Conservation (phyloP, 495 filamentous ascomycete genomes). For the Xylona heveae region DNA sequence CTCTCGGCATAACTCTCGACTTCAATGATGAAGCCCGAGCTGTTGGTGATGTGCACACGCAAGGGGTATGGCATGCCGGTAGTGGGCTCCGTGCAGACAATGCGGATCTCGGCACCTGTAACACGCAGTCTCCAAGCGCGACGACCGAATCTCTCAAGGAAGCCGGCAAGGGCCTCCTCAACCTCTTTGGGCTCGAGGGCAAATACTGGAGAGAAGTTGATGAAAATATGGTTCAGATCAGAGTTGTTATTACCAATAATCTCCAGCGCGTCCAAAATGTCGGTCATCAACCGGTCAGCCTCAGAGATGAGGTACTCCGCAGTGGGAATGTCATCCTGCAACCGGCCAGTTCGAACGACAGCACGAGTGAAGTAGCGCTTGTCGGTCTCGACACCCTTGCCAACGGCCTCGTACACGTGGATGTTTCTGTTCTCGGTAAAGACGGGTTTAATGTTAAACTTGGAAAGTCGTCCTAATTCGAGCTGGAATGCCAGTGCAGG, state of each 20-base stretch:
- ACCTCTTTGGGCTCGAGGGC: constrained; percentile 77
- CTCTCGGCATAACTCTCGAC: constrained; percentile 94
- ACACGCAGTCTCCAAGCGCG: constrained; percentile 93
- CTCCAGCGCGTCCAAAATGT: constrained; percentile 92
- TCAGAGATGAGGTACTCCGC: constrained; percentile 96
- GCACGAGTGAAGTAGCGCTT: constrained; percentile 97
- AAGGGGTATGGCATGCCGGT: constrained; percentile 81
- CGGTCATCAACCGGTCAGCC: constrained; percentile 87
- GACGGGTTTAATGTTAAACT: constrained; percentile 92
- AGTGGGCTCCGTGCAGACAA: constrained; percentile 76
- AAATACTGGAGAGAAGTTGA: constrained; percentile 95
- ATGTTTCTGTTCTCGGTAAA: constrained; percentile 99
- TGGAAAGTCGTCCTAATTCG: constrained; percentile 77
- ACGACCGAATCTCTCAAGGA: constrained; percentile 88
- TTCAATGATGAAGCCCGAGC: constrained; percentile 95
- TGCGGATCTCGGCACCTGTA: constrained; percentile 93
- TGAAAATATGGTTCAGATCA: constrained; percentile 98
- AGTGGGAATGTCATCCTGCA: constrained; percentile 91
- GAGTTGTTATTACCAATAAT: constrained; percentile 99
- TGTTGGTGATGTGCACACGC: constrained; percentile 94
- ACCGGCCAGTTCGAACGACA: constrained; percentile 74
- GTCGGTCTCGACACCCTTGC: constrained; percentile 82
- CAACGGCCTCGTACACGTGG: constrained; percentile 91
- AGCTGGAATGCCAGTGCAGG: constrained; percentile 95
- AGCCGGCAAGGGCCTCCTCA: constrained; percentile 81